Evolutionary conservation across 2,329 filamentous ascomycete species (phyloP).

Genomic region (Fusarium citri): DNA sequence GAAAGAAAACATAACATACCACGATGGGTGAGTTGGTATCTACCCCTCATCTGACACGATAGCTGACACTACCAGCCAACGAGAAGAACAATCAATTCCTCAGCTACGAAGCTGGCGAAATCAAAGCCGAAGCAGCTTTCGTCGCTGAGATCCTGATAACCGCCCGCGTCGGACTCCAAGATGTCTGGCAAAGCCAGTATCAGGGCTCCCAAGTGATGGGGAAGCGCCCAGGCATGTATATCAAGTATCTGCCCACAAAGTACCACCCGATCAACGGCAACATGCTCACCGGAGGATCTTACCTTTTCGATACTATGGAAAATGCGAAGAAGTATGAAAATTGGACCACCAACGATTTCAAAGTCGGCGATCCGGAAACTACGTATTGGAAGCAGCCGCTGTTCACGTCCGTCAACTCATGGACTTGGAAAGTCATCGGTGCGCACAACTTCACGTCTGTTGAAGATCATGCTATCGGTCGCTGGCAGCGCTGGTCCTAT

Average conservation of each 20-base stretch:
- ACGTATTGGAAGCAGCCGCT: conserved; percentile 40
- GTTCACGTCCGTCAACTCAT: conserved; percentile 28
- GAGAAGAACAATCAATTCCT: neutral
- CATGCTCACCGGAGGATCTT: conserved; percentile 31
- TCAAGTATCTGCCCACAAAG: conserved; percentile 33
- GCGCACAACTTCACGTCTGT: conserved; percentile 34
- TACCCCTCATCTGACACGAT: neutral
- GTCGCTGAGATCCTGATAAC: conserved; percentile 33
- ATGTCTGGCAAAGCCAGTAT: conserved; percentile 37
- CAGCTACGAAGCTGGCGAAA: conserved; percentile 18
- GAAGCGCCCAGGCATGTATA: conserved; percentile 34
- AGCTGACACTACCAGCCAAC: neutral
- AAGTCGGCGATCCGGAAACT: conserved; percentile 37
- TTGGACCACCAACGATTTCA: conserved; percentile 41
- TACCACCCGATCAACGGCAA: conserved; percentile 35
- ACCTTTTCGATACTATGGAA: conserved; percentile 31
- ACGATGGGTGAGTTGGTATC: conserved; percentile 5
- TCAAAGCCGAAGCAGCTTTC: conserved; percentile 31
- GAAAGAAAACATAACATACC: neutral
- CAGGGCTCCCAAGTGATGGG: conserved; percentile 32
- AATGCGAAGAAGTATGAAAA: conserved; percentile 23
- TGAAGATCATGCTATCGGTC: conserved; percentile 20
- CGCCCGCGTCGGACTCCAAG: conserved; percentile 20
- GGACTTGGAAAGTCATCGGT: conserved; percentile 34
- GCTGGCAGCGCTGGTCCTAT: conserved; percentile 39